Conservation (phyloP, 306 rosid species). For the Rubus idaeus region DNA sequence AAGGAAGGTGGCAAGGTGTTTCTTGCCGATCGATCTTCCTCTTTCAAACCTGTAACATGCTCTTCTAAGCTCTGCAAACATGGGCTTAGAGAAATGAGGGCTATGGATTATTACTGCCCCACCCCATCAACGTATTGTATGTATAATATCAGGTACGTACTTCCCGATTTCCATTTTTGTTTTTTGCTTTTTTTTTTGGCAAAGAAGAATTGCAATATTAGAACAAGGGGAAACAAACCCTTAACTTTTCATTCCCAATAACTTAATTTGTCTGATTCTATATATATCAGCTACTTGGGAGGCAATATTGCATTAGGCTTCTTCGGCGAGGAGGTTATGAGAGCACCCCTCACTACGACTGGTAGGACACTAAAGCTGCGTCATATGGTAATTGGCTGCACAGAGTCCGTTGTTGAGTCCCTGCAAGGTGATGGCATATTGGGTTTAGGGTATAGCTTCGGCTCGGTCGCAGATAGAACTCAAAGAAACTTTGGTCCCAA, state of each 20-base stretch:
- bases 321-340: background rate
- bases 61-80: background rate
- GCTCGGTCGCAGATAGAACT: background rate
- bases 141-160: slow-evolving; percentile 1
- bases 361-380: background rate
- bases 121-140: background rate
- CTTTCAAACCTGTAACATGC: background rate
- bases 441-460: background rate
- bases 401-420: background rate
- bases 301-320: background rate
- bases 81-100: background rate
- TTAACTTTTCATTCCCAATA: too few species aligned
- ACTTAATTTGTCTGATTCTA: too few species aligned
- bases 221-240: too few species aligned
- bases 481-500: background rate
- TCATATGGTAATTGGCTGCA: slow-evolving; percentile 1
- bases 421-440: background rate
- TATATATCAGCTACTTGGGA: background rate
- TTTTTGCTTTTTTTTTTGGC: too few species aligned
- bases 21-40: background rate
- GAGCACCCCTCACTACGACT: slow-evolving; percentile 2
- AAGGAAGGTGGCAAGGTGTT: background rate
- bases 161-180: background rate
- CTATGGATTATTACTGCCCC: background rate
- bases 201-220: too few species aligned